Conservation (phyloP, 1,284 basidiomycete genomes). For the Porogramme epimiltina region DNA sequence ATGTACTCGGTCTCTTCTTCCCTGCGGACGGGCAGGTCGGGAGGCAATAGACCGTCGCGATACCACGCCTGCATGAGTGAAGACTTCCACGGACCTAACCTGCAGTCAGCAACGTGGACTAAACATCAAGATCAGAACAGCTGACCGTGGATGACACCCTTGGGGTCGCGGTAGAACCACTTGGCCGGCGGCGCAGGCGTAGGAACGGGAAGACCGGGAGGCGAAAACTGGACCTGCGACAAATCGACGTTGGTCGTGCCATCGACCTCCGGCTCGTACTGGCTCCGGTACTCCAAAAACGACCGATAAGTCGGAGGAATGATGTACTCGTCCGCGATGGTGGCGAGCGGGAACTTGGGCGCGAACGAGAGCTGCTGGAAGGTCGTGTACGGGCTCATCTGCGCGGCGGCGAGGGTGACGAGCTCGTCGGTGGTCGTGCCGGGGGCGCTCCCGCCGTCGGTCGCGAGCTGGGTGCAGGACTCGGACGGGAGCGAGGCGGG, state of each 20-base stretch:
- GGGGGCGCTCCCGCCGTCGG: constrained; percentile 22
- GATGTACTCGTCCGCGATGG: constrained; percentile 84
- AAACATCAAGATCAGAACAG: constrained; percentile 3
- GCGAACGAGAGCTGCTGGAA: constrained; percentile 86
- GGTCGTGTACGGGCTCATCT: constrained; percentile 81
- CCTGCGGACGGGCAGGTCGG: constrained; percentile 74
- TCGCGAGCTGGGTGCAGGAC: constrained; percentile 21
- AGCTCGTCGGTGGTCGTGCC: constrained; percentile 58
- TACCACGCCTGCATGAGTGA: constrained; percentile 87
- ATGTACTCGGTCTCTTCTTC: constrained; percentile 72
- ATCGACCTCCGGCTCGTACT: constrained; percentile 57
- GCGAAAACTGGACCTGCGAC: constrained; percentile 68
- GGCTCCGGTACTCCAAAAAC: constrained; percentile 69
- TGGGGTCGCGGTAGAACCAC: constrained; percentile 83
- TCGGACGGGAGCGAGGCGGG: constrained; percentile 17
- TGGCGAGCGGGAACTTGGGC: constrained; percentile 81
- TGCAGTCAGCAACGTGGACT: constrained; percentile 8
- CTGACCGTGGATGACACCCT: constrained; percentile 74
- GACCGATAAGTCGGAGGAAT: constrained; percentile 85
- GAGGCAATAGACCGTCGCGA: constrained; percentile 76
- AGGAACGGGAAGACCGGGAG: constrained; percentile 76
- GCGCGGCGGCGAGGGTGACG: constrained; percentile 64
- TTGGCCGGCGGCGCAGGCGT: constrained; percentile 61
- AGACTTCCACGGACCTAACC: constrained; percentile 77
- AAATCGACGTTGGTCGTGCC: constrained; percentile 47